Percentiles rank a stretch among this genome's conserved stretches.
Conservation (phyloP, 352 stramenopile genomes). For the Phytophthora fragariae region DNA sequence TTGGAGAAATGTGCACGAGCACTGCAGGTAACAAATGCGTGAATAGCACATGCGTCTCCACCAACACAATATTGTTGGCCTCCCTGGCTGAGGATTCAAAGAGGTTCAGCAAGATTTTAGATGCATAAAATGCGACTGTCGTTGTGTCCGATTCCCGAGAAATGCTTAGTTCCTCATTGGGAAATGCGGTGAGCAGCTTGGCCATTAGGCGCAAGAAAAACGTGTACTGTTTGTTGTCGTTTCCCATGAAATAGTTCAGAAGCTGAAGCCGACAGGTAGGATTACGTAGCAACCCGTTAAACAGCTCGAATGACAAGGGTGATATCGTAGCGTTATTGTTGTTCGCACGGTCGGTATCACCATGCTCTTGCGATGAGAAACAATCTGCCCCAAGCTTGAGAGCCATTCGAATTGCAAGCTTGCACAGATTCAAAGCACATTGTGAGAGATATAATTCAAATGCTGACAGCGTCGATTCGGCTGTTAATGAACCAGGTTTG, state of each 20-base stretch:
- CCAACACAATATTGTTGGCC: conserved; percentile 45
- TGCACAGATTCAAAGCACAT: conserved; percentile 67
- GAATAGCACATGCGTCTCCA: conserved; percentile 58
- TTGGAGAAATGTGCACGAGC: conserved; percentile 34
- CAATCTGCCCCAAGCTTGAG: conserved; percentile 75
- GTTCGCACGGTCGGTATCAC: conserved; percentile 29
- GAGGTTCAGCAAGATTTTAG: conserved; percentile 52
- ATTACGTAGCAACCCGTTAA: conserved; percentile 55
- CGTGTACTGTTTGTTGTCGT: conserved; percentile 66
- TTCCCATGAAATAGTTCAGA: conserved; percentile 62
- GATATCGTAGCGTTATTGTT: conserved; percentile 43
- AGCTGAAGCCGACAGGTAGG: conserved; percentile 62
- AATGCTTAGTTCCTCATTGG: conserved; percentile 42
- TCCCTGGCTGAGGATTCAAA: conserved; percentile 55
- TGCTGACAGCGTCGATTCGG: conserved; percentile 28
- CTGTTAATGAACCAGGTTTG: neutral
- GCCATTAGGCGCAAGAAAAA: conserved; percentile 77
- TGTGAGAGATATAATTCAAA: conserved; percentile 66
- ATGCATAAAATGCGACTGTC: conserved; percentile 49
- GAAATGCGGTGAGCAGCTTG: conserved; percentile 66
- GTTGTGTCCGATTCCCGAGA: conserved; percentile 18
- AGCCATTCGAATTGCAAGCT: conserved; percentile 62
- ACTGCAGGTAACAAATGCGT: conserved; percentile 61
- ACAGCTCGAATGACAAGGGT: conserved; percentile 59
- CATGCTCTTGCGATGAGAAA: conserved; percentile 45